Conservation (phyloP, 1,284 basidiomycete species). For the Ceratobasidium sp. region DNA sequence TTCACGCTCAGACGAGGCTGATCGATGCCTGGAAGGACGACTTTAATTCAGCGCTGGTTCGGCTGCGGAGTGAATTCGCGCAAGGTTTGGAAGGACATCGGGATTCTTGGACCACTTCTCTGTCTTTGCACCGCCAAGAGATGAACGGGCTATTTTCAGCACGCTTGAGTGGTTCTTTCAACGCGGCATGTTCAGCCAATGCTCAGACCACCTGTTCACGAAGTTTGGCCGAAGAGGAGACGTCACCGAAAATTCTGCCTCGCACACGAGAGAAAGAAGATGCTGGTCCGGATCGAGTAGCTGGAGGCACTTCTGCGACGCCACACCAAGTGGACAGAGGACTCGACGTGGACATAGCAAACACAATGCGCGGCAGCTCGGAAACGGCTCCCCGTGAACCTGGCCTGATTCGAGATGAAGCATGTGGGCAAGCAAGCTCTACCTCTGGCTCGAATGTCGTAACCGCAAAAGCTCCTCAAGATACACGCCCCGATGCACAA, state of each 20-base stretch:
- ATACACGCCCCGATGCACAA: neutral
- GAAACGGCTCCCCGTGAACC: neutral
- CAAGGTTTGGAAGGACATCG: conserved; percentile 9
- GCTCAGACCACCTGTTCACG: too few relatives aligned
- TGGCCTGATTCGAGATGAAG: neutral
- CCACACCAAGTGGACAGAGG: neutral
- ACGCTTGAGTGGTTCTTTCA: neutral
- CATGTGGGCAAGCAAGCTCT: neutral
- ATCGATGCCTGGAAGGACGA: neutral
- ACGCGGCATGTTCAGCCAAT: too few relatives aligned
- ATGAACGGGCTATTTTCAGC: conserved; percentile 13
- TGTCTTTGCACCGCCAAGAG: conserved; percentile 30
- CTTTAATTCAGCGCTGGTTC: neutral
- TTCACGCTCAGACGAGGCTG: neutral
- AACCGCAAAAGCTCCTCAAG: neutral
- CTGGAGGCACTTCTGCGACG: neutral
- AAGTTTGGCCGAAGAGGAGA: neutral
- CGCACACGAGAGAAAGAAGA: neutral
- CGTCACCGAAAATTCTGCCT: neutral
- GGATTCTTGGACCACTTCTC: neutral
- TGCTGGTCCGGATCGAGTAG: neutral
- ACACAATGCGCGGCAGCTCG: neutral
- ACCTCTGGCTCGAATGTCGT: neutral
- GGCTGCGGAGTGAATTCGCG: neutral
- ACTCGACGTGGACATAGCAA: neutral